phyloP scores from a whole-genome alignment of 2,329 filamentous ascomycete genomes.

The Aspergillus jensenii region DNA sequence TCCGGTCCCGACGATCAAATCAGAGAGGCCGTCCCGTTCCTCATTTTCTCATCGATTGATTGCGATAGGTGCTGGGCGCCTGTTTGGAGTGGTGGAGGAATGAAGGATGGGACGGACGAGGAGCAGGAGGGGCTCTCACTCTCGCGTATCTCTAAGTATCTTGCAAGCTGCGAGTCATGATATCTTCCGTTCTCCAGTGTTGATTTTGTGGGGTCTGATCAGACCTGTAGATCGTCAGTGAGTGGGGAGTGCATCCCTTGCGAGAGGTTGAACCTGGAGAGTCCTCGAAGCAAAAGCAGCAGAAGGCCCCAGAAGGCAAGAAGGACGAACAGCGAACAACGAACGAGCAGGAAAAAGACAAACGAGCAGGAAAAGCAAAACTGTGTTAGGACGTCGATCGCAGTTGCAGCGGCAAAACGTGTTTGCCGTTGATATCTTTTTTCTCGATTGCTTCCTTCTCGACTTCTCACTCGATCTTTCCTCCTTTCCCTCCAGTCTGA shows the following conservation, averaged over 20 bases:
- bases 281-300: background rate
- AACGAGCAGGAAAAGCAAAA: constrained; percentile 5
- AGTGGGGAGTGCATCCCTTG: background rate
- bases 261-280: background rate
- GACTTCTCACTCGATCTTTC: background rate
- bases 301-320: background rate
- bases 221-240: background rate
- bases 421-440: constrained; percentile 3
- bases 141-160: background rate
- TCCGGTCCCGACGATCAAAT: constrained; percentile 1
- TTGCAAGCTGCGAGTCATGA: background rate
- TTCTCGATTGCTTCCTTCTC: background rate
- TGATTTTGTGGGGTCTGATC: background rate
- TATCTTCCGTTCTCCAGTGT: background rate
- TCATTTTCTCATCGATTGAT: background rate
- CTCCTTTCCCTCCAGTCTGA: background rate
- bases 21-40: background rate
- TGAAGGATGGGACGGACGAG: background rate
- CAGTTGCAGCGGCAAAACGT: constrained; percentile 14
- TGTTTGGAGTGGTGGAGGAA: background rate
- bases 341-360: background rate
- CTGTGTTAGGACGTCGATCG: constrained; percentile 9
- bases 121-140: background rate
- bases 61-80: background rate
- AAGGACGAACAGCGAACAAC: background rate